Conservation (phyloP, 2,329 filamentous ascomycete genomes). For the Cladosporium oxysporum region DNA sequence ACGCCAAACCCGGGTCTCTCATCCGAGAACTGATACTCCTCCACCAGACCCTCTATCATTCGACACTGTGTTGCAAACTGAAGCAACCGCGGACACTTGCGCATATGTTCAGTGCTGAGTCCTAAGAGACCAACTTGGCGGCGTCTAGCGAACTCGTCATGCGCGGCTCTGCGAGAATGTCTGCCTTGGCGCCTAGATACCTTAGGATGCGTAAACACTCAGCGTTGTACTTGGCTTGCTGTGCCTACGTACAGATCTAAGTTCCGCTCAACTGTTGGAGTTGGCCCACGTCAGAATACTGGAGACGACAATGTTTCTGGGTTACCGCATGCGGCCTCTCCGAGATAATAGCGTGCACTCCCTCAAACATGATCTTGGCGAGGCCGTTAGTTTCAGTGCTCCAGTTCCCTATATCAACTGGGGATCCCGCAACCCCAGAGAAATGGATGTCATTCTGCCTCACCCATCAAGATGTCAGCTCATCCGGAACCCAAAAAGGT, state of each 20-base stretch:
- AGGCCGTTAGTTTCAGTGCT: neutral
- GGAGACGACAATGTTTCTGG: constrained; percentile 18
- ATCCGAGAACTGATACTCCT: neutral
- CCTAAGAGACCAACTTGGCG: constrained; percentile 4
- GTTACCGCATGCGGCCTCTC: constrained; percentile 15
- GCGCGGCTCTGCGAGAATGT: constrained; percentile 15
- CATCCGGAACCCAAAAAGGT: constrained; percentile 13
- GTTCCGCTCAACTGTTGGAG: neutral
- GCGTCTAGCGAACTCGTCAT: neutral
- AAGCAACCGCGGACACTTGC: neutral
- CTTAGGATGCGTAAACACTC: constrained; percentile 21
- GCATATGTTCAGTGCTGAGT: neutral
- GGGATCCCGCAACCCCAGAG: constrained; percentile 20
- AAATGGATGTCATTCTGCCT: neutral
- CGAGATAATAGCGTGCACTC: constrained; percentile 16
- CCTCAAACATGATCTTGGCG: constrained; percentile 16
- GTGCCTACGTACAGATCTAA: constrained; percentile 6
- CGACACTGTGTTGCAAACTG: neutral
- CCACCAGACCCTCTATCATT: neutral
- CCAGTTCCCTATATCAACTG: constrained; percentile 13
- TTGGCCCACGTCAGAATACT: constrained; percentile 20
- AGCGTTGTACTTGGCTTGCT: constrained; percentile 18
- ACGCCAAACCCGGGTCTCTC: neutral
- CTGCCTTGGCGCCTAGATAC: constrained; percentile 20
- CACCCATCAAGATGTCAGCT: constrained; percentile 15